phyloP scores from a whole-genome alignment of 2,329 filamentous ascomycete genomes.

The Fusarium virguliforme region DNA sequence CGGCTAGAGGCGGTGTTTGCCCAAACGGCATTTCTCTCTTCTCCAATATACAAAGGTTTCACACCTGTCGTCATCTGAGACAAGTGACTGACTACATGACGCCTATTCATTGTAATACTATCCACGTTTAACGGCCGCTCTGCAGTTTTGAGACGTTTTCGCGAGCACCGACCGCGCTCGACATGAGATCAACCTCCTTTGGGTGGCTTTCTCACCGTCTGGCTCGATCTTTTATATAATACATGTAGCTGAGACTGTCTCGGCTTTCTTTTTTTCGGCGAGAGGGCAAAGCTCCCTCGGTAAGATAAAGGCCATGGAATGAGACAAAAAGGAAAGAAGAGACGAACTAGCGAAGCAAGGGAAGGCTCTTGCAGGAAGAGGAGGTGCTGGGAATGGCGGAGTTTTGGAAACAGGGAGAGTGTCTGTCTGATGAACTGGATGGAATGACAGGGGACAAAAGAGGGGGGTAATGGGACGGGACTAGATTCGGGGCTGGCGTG shows the following conservation, averaged over 20 bases:
- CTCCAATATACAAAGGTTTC: constrained; percentile 34
- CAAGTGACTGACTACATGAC: constrained; percentile 39
- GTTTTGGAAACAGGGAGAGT: constrained; percentile 19
- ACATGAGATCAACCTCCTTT: not conserved
- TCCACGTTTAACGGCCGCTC: constrained; percentile 39
- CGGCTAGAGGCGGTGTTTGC: constrained; percentile 54
- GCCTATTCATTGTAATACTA: constrained; percentile 44
- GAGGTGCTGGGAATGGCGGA: constrained; percentile 8
- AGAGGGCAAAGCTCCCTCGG: constrained; percentile 23
- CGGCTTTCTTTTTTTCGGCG: constrained; percentile 16
- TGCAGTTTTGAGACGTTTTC: constrained; percentile 17
- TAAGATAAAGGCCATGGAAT: constrained; percentile 14
- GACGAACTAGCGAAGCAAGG: constrained; percentile 26
- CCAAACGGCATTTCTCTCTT: constrained; percentile 27
- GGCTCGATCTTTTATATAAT: constrained; percentile 38
- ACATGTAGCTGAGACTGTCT: constrained; percentile 35
- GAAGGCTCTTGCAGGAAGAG: constrained; percentile 2
- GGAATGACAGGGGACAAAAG: constrained; percentile 29
- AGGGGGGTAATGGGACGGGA: not conserved
- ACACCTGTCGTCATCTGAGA: constrained; percentile 26
- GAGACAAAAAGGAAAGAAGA: constrained; percentile 12
- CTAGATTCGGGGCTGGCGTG: constrained; percentile 4
- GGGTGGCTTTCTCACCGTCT: not conserved
- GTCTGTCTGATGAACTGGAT: not conserved
- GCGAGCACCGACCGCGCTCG: constrained; percentile 19